These are phyloP conservation scores for Stylonectria norvegica DNA, from an alignment of 2,329 filamentous ascomycete species.

Conservation along the genomic window DNA sequence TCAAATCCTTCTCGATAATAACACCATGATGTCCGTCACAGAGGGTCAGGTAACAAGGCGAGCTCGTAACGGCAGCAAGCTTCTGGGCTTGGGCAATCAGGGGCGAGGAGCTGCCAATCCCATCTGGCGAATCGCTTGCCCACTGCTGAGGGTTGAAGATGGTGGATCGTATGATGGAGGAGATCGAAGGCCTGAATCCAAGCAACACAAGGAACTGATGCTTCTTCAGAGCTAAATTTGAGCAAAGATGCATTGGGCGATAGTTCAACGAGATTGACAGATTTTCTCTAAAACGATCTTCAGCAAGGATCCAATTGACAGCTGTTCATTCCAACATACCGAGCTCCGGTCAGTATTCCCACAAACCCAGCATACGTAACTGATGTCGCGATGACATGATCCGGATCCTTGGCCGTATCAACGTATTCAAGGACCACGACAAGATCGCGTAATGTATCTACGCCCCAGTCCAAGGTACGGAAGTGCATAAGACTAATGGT, in stretches of 20 bases:
- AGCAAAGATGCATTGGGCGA: constrained; percentile 7
- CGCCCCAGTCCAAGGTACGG: constrained; percentile 33
- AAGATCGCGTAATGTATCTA: constrained; percentile 11
- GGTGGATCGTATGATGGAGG: constrained; percentile 5
- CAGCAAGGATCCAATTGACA: neutral
- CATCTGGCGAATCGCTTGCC: neutral
- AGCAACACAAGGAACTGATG: constrained; percentile 8
- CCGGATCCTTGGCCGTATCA: constrained; percentile 20
- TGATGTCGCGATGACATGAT: constrained; percentile 41
- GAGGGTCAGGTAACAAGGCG: constrained; percentile 9
- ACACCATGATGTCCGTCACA: constrained; percentile 7
- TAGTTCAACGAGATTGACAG: constrained; percentile 10
- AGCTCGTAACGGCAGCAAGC: constrained; percentile 1
- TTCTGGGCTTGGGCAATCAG: neutral
- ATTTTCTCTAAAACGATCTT: constrained; percentile 1
- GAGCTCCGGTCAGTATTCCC: constrained; percentile 48
- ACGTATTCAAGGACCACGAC: constrained; percentile 10
- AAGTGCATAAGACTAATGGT: constrained; percentile 45
- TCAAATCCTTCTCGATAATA: constrained; percentile 10
- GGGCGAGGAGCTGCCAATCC: neutral
- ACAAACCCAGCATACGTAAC: constrained; percentile 52
- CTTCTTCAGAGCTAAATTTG: constrained; percentile 4
- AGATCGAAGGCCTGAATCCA: constrained; percentile 8
- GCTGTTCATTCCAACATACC: constrained; percentile 28
- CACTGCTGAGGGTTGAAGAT: neutral